Evolutionary conservation across 306 rosid genomes (phyloP), one percentile per base, ranked within the genome.

Genomic region (Geum urbanum): DNA sequence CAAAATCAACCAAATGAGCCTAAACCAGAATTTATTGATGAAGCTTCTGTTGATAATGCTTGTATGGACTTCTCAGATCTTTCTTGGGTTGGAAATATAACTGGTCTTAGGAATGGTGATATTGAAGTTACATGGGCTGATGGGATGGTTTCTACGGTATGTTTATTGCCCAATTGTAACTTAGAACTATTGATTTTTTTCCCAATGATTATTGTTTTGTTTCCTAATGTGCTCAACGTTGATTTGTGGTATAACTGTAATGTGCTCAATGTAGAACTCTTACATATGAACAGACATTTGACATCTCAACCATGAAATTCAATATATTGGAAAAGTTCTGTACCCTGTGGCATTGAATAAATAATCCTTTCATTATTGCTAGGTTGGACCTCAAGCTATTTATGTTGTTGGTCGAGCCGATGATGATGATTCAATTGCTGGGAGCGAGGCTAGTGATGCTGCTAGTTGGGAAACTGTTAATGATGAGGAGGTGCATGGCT

Each of bases 371-470:
- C 47, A 69, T 71, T 45, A 24, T 76, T 69, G 53, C 24, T 85
- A 95, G 99, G 96, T 95, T 84, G 99, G 97, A 65, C 99, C 99
- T 66, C 99, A 91, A 86, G 99, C 97, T 72, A 87, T 95, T 70
- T 95, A 91, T 83, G 99, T 91, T 75, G 99, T 95, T 79, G 99
- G 91, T 63, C 94, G 99, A 79, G 99, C 91, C 43, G 98, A 94
- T 66, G 99, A 94, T 45, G 97, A 87, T 15, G 97, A 88, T 74
- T 95, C 99, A 45, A 73, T 95, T 71, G 90, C 82, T 76, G 97
- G 92, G 67, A 95, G 97, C 72, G 99, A 95, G 77, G 77, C 83
- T 68, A 95, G 97, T 70, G 90, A 90, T 84, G 96, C 92, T 80
- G 97, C 96, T 51, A 91, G 97, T 80, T 95, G 99, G 99, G 99